Evolutionary conservation across 805 yeast species (phyloP).

Genomic region (Nakazawaea wickerhamii): DNA sequence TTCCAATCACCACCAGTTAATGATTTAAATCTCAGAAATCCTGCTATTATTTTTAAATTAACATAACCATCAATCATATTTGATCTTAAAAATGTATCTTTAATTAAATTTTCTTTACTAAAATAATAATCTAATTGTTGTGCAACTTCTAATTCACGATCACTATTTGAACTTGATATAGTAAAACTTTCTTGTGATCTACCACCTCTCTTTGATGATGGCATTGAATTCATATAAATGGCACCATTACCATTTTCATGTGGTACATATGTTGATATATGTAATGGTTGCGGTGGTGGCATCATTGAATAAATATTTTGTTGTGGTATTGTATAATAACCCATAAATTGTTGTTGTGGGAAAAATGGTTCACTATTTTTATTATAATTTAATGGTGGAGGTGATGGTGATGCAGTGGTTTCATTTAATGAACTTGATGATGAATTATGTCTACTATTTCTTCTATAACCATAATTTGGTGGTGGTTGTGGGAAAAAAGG

Average conservation of each 20-base stretch:
- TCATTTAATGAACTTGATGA: slow-evolving; percentile 9
- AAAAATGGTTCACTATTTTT: slow-evolving; percentile 5
- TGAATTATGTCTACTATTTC: slow-evolving; percentile 1
- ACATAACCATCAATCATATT: slow-evolving; percentile 80
- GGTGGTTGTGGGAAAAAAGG: slow-evolving; percentile 7
- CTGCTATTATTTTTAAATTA: slow-evolving; percentile 48
- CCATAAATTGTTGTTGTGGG: slow-evolving; percentile 6
- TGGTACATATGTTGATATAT: background rate
- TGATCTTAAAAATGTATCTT: slow-evolving; percentile 73
- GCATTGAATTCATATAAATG: background rate
- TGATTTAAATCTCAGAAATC: slow-evolving; percentile 67
- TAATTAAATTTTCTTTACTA: slow-evolving; percentile 76
- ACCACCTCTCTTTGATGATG: background rate
- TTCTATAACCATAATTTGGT: background rate
- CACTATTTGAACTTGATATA: slow-evolving; percentile 1
- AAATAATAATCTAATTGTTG: slow-evolving; percentile 83
- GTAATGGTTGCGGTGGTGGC: slow-evolving; percentile 10
- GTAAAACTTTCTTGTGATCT: background rate
- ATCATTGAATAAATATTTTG: slow-evolving; percentile 6
- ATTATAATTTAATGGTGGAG: slow-evolving; percentile 3
- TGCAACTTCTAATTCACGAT: slow-evolving; percentile 15
- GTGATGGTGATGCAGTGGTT: slow-evolving; percentile 6
- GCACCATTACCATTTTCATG: background rate
- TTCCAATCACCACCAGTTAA: slow-evolving; percentile 44
- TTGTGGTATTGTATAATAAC: slow-evolving; percentile 4